phyloP scores from a whole-genome alignment of 2,329 filamentous ascomycete species.

The Emmonsia crescens region DNA sequence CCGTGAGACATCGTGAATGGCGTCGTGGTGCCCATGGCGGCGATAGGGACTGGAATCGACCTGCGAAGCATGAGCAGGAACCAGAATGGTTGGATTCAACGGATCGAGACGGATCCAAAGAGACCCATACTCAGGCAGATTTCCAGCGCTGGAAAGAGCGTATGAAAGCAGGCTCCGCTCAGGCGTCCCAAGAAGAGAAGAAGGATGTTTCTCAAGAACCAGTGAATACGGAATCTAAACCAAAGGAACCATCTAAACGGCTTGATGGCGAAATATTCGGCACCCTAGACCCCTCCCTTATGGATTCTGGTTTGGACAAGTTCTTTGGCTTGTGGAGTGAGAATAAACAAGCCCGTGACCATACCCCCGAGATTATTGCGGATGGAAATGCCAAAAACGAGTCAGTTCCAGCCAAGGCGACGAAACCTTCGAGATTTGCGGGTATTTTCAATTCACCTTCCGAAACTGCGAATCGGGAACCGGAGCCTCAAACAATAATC shows the following conservation, averaged over 20 bases:
- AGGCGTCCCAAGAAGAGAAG: slow-evolving; percentile 31
- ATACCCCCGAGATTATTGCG: slow-evolving; percentile 30
- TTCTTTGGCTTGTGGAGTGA: slow-evolving; percentile 56
- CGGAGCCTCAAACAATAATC: slow-evolving; percentile 16
- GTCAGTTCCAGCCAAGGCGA: slow-evolving; percentile 40
- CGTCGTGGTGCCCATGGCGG: slow-evolving; percentile 36
- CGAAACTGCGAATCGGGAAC: slow-evolving; percentile 38
- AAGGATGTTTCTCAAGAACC: slow-evolving; percentile 25
- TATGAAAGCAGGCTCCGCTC: slow-evolving; percentile 60
- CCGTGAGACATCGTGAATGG: slow-evolving; percentile 56
- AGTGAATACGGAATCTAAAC: slow-evolving; percentile 29
- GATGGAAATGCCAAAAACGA: slow-evolving; percentile 28
- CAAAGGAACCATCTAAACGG: slow-evolving; percentile 24
- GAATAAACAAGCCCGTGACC: slow-evolving; percentile 30
- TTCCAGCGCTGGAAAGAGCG: slow-evolving; percentile 90
- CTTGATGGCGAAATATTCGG: slow-evolving; percentile 42
- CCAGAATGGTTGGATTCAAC: slow-evolving; percentile 84
- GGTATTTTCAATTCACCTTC: slow-evolving; percentile 58
- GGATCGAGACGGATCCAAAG: slow-evolving; percentile 53
- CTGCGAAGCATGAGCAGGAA: slow-evolving; percentile 57
- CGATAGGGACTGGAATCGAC: slow-evolving; percentile 46
- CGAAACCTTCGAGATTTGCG: slow-evolving; percentile 74
- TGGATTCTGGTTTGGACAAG: slow-evolving; percentile 61
- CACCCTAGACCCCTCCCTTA: slow-evolving; percentile 48
- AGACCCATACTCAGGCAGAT: slow-evolving; percentile 73